Evolutionary conservation across 495 filamentous ascomycete genomes (phyloP).

Genomic region (Neurospora sp.): DNA sequence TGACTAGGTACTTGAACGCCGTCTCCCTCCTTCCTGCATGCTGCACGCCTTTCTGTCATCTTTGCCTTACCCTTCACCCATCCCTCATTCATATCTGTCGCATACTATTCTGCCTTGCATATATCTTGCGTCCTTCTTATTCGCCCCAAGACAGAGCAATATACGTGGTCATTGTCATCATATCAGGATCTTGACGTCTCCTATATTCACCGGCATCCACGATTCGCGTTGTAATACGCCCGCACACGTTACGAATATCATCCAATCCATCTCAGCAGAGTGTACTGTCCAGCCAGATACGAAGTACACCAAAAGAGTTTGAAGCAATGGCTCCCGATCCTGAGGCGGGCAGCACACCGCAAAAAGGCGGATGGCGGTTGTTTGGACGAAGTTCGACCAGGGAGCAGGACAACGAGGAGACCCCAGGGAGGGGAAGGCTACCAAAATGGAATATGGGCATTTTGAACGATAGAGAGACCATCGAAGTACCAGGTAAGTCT

Average conservation of each 20-base stretch:
- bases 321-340: not conserved
- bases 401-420: not conserved
- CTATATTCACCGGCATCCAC: not conserved
- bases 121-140: not conserved
- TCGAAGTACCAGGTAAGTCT: slow-evolving; percentile 79
- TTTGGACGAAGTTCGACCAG: slow-evolving; percentile 3
- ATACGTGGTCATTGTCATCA: not conserved
- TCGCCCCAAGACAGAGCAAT: not conserved
- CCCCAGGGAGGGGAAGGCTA: slow-evolving; percentile 5
- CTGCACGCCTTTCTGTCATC: not conserved
- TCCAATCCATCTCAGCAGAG: not conserved
- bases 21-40: not conserved
- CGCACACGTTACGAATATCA: not conserved
- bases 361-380: slow-evolving; percentile 10
- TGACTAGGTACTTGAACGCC: not conserved
- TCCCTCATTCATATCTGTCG: not conserved
- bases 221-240: not conserved
- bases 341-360: not conserved
- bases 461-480: slow-evolving; percentile 69
- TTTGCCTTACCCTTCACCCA: not conserved
- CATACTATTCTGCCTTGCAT: not conserved
- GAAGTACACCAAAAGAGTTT: not conserved
- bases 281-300: not conserved
- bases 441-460: slow-evolving; percentile 69
- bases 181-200: not conserved